These are phyloP conservation scores for Rhizophora apiculata DNA, from an alignment of 345 rosid species.

Conservation along the genomic window DNA sequence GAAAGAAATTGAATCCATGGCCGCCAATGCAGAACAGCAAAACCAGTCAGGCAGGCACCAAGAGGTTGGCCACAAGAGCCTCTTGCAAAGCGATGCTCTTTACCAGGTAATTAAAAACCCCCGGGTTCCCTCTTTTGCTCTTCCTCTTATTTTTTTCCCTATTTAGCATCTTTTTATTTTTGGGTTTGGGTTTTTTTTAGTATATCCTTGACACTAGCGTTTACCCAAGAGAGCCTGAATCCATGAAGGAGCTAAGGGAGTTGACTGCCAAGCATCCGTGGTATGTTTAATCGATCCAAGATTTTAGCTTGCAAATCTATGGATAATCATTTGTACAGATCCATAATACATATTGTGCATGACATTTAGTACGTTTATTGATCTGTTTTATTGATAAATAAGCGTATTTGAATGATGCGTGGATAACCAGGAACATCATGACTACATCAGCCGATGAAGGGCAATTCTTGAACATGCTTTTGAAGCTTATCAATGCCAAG, in stretches of 20 bases:
- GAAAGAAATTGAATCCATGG: constrained; percentile 30
- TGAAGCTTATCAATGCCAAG: constrained; percentile 94
- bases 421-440: constrained; percentile 76
- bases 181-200: constrained; percentile 29
- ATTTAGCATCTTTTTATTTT: background rate
- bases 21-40: constrained; percentile 50
- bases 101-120: constrained; percentile 53
- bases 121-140: background rate
- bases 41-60: constrained; percentile 59
- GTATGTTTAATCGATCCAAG: constrained; percentile 30
- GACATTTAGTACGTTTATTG: no score
- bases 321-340: background rate
- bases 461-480: constrained; percentile 85
- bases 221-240: constrained; percentile 89
- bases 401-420: background rate
- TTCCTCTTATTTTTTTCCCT: background rate
- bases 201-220: constrained; percentile 98
- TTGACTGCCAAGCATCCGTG: constrained; percentile 94
- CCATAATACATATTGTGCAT: background rate
- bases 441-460: constrained; percentile 98
- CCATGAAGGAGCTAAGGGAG: constrained; percentile 96
- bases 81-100: constrained; percentile 86
- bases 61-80: constrained; percentile 97
- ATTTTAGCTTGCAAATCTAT: background rate
- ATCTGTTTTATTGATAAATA: background rate